Evolutionary conservation across 768 basidiomycete genomes (phyloP).

Genomic region (Gloeophyllum trabeum): DNA sequence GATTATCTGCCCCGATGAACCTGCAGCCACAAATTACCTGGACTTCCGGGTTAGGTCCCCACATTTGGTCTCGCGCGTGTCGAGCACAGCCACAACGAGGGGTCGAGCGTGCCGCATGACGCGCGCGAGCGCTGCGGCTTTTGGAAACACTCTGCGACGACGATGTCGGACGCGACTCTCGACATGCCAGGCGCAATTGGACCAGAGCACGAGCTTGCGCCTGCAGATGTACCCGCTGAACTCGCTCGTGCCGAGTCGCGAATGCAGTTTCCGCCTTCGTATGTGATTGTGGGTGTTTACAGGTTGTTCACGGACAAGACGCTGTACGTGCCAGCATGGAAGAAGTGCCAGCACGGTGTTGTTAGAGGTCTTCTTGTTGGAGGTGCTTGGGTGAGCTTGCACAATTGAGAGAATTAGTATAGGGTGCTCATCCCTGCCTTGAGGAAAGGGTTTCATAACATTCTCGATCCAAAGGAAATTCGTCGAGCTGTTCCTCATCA

Average conservation of each 20-base stretch:
- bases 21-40: too few species aligned
- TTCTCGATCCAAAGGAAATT: slow-evolving; percentile 65
- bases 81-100: too few species aligned
- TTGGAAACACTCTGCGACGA: too few species aligned
- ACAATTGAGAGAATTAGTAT: neutral
- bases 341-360: slow-evolving; percentile 75
- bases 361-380: slow-evolving; percentile 61
- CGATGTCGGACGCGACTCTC: too few species aligned
- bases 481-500: slow-evolving; percentile 51
- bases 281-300: slow-evolving; percentile 79
- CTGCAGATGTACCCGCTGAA: too few species aligned
- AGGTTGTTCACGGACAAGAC: slow-evolving; percentile 64
- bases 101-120: too few species aligned
- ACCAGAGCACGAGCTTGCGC: too few species aligned
- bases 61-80: too few species aligned
- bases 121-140: too few species aligned
- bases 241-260: slow-evolving; percentile 29
- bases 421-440: neutral
- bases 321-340: slow-evolving; percentile 68
- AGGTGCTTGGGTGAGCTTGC: slow-evolving; percentile 46
- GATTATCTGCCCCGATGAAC: too few species aligned
- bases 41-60: too few species aligned
- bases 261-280: slow-evolving; percentile 71
- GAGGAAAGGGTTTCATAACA: slow-evolving; percentile 44
- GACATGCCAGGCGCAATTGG: too few species aligned